phyloP scores from a whole-genome alignment of 176 grass and related monocot species.

The Luzula sylvatica region DNA sequence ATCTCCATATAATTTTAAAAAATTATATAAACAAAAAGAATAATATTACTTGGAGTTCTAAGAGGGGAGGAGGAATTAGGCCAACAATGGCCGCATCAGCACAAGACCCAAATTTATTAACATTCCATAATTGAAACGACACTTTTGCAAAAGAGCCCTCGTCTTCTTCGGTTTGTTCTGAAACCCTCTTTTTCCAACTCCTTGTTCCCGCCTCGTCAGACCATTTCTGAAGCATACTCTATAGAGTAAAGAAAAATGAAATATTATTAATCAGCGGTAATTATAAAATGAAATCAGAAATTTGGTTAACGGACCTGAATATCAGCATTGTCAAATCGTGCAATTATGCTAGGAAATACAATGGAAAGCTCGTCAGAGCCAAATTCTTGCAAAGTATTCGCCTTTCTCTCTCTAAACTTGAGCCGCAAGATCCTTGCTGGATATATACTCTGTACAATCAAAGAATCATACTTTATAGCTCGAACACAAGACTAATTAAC shows the following conservation, averaged over 20 bases:
- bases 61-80: constrained; percentile 75
- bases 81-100: constrained; percentile 76
- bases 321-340: constrained; percentile 58
- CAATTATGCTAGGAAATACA: constrained; percentile 56
- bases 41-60: constrained; percentile 71
- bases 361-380: constrained; percentile 55
- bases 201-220: constrained; percentile 43
- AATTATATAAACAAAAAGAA: constrained; percentile 17
- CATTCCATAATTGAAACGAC: constrained; percentile 74
- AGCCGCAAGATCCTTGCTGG: constrained; percentile 47
- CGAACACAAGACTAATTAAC: neutral
- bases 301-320: constrained; percentile 42
- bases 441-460: constrained; percentile 56
- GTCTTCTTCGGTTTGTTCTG: constrained; percentile 32
- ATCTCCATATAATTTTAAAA: constrained; percentile 2
- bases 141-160: constrained; percentile 48
- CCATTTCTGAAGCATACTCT: constrained; percentile 67
- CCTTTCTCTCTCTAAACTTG: constrained; percentile 35
- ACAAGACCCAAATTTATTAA: constrained; percentile 68
- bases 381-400: constrained; percentile 36
- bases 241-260: neutral
- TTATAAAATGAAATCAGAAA: constrained; percentile 1
- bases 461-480: neutral
- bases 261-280: neutral
- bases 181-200: constrained; percentile 54